Evolutionary conservation across 2,329 filamentous ascomycete genomes (phyloP), one percentile per base, ranked within the genome.

Genomic region (Lasiodiplodia gonubiensis): DNA sequence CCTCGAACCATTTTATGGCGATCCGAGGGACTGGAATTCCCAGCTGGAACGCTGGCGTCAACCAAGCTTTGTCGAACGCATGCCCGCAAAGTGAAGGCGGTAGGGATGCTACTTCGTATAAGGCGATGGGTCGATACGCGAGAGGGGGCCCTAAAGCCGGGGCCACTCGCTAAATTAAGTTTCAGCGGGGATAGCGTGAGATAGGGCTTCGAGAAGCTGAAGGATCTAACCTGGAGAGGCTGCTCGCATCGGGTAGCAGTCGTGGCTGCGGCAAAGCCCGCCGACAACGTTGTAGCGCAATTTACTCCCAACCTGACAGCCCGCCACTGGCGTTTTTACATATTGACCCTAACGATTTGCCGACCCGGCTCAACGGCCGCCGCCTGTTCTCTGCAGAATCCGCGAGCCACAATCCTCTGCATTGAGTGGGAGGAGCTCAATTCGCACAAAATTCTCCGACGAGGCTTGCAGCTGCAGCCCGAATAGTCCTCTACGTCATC

Each of bases 241-340:
- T 63, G 59, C 59, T 63, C 27, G 46, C 46, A 51, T 48, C 59
- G 59, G 33, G 46, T 18, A 61, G 39, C 21, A 10, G 4, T 8
- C 0, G 42, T 63, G 59, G 59, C 46, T 46, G 6, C 30, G 46
- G 23, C 46, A 27, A 6, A 5, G 12, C 2, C 57, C 11, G 57
- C 55, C 3, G 27, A 14, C 4, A 51, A 25, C 59, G 37, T 25
- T 63, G 16, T 21, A 33, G 42, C 42, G 27, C 30, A 63, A 35
- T 63, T 25, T 63, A 63, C 3, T 23, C 46, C 46, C 35, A 12
- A 63, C 59, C 16, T 49, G 42, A 46, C 42, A 37, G 25, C 11
- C 42, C 46, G 42, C 57, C 12, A 35, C 11, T 51, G 21, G 57
- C 57, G 14, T 39, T 14, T 39, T 42, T 14, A 49, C 25, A 1